These are phyloP conservation scores for Crithidia bombi DNA, from an alignment of 208 protist species.

Conservation along the genomic window DNA sequence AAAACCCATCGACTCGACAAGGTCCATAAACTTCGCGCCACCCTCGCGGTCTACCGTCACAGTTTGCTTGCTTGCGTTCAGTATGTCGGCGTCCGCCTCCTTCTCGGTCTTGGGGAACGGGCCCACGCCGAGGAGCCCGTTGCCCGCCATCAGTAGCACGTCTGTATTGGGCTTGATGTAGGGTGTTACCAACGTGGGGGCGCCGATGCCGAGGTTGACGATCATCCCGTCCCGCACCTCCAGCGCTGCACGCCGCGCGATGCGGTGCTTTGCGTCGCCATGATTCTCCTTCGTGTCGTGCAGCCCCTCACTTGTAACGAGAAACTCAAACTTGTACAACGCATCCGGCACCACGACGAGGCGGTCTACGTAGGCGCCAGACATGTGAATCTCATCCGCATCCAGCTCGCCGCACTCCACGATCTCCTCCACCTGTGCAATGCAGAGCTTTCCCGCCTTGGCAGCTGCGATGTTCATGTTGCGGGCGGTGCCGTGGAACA, in stretches of 20 bases:
- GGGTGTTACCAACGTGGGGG: conserved; percentile 93
- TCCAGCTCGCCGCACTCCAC: conserved; percentile 90
- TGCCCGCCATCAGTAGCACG: conserved; percentile 90
- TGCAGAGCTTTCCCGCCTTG: conserved; percentile 80
- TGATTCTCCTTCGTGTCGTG: conserved; percentile 13
- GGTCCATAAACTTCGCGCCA: conserved; percentile 74
- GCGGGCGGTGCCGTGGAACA: conserved; percentile 87
- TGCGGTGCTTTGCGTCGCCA: conserved; percentile 68
- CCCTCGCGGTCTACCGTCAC: conserved; percentile 86
- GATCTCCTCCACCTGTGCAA: conserved; percentile 95
- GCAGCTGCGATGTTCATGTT: conserved; percentile 94
- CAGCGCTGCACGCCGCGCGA: conserved; percentile 91
- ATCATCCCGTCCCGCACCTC: conserved; percentile 96
- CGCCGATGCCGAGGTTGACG: conserved; percentile 95
- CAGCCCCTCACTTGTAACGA: conserved; percentile 24
- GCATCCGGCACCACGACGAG: conserved; percentile 67
- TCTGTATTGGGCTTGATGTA: conserved; percentile 77
- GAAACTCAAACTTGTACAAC: conserved; percentile 31
- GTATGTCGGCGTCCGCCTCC: conserved; percentile 91
- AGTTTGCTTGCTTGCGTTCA: conserved; percentile 97
- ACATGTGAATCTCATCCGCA: conserved; percentile 92
- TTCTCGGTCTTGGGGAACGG: conserved; percentile 73
- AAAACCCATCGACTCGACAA: conserved; percentile 92
- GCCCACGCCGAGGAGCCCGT: conserved; percentile 91
- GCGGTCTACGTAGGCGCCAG: conserved; percentile 93